Evolutionary conservation across 2,329 filamentous ascomycete species (phyloP), one percentile per base, ranked within the genome.

Genomic region (Tolypocladium cylindrosporum): DNA sequence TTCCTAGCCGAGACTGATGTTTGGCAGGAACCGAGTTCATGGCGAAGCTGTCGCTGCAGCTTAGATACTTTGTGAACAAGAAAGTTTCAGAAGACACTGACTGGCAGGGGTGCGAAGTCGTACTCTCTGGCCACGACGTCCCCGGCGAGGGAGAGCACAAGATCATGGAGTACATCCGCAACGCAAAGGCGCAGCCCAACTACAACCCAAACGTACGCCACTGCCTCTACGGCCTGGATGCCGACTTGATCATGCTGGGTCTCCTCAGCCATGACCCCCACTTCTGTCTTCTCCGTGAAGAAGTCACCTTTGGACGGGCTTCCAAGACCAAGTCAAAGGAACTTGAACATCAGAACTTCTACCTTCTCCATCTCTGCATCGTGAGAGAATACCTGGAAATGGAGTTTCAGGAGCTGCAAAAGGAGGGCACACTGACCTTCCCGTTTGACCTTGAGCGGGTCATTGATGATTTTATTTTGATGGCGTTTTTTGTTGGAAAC

Each of bases 161-260:
- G 78, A 96, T 99, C 75, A 99, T 99, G 94, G 95, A 99, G 75
- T 99, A 99, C 74, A 99, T 99, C 73, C 89, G 94, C 65, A 90
- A 95, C 74, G 90, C 94, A 61, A 97, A 97, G 79, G 91, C 93
- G 54, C 94, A 99, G 73, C 90, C 90, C 2, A 85, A 87, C 62
- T 99, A 99, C 74, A 87, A 96, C 71, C 83, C 90, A 55, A 97
- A 99, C 68, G 85, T 96, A 61, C 90, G 94, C 59, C 94, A 99
- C 75, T 99, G 95, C 74, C 80, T 99, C 62, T 99, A 99, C 74
- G 95, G 95, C 31, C 82, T 99, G 55, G 94, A 99, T 75, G 94
- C 94, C 51, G 94, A 99, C 77, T 78, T 99, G 63, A 99, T 99
- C 78, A 99, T 99, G 95, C 77, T 99, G 75, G 94, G 94, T 61